Evolutionary conservation across 257 asterid species (phyloP), one percentile per base, ranked within the genome.

Genomic region (Eustoma russellianum): DNA sequence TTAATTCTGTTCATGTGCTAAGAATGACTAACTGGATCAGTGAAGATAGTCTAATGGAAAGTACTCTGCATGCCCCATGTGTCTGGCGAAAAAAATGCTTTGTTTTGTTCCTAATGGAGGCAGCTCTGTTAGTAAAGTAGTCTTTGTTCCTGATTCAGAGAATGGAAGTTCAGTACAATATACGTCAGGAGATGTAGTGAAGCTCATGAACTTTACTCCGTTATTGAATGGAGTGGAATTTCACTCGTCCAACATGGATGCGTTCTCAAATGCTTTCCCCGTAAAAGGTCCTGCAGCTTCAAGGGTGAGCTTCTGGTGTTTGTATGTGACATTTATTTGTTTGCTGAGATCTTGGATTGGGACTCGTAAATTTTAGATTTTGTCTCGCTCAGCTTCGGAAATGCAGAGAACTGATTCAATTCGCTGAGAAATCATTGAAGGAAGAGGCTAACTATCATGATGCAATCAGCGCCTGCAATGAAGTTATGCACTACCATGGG

Each of bases 401-500:
- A 78, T 83, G 94, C 87, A 85, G 81, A 80, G 77, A 77, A 67
- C 63, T 92, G 41, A 68, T 92, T 68, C 89, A 83, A 78, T 56
- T 66, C 62, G 97, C 95, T 17, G 83, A 79, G 58, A 85, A 79
- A 50, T 74, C 87, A 1, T 65, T 83, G 59, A 70, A 77, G 64
- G 91, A 80, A 60, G 94, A 69, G 65, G 64, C 75, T 19, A 75
- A 71, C 52, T 74, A 52, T 78, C 78, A 82, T 60, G 56, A 83
- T 60, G 99, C 89, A 68, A 85, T 92, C 65, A 95, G 85, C 66
- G 93, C 91, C 67, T 92, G 97, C 70, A 78, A 85, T 70, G 97
- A 92, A 70, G 91, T 88, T 74, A 62, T 92, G 79, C 87, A 83
- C 61, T 77, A 79, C 67, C 81, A 60, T 70, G 88, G 84, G 53